These are phyloP conservation scores for Heliosperma pusillum DNA, from an alignment of 148 eudicot genomes.

Conservation along the genomic window DNA sequence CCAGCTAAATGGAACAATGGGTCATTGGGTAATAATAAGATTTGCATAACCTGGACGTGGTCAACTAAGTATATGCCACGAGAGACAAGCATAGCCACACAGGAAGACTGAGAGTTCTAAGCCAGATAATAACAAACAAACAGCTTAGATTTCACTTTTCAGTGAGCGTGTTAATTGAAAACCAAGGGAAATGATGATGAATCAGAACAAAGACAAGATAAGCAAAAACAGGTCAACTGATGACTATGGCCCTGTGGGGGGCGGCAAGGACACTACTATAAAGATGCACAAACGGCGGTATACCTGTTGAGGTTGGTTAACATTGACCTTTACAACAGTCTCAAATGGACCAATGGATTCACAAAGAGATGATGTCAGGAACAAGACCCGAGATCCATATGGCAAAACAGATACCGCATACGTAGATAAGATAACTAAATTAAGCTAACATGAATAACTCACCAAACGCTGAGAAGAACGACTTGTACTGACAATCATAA, in stretches of 20 bases:
- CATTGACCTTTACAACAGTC: background rate
- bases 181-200: background rate
- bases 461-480: conserved; percentile 91
- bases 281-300: background rate
- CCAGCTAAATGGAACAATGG: background rate
- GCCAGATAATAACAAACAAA: background rate
- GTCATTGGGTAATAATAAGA: background rate
- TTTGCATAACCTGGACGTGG: background rate
- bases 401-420: background rate
- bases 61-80: background rate
- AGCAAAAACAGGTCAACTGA: background rate
- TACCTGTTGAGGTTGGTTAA: background rate
- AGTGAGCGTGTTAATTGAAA: background rate
- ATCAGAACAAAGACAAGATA: background rate
- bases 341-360: background rate
- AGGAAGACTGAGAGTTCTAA: background rate
- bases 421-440: background rate
- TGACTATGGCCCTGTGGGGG: background rate
- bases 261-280: background rate
- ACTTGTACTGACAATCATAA: conserved; percentile 84
- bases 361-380: background rate
- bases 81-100: background rate
- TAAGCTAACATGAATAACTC: conserved; percentile 18
- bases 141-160: background rate
- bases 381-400: background rate